Evolutionary conservation across 2,329 filamentous ascomycete species (phyloP), one percentile per base, ranked within the genome.

Genomic region (Calonectria leucothoes): DNA sequence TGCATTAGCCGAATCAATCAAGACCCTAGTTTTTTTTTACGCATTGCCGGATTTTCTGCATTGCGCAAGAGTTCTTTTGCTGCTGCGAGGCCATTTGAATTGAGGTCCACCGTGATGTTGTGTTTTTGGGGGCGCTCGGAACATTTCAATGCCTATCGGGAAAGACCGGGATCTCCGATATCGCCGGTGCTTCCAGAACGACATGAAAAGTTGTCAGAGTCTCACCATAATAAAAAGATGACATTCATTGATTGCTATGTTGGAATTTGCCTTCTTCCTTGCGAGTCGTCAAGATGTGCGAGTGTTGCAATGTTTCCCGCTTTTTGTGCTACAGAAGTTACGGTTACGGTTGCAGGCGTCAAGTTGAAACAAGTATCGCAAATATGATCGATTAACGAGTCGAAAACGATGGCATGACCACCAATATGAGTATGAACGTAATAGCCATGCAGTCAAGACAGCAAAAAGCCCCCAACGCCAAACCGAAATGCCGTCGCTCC

Each of bases 1-100:
- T 91, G 89, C 89, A 88, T 88, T 91, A 91, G 89, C 89, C 86
- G 86, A 89, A 86, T 83, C 82, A 87, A 86, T 83, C 81, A 82
- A 84, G 80, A 81, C 82, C 73, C 75, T 81, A 82, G 80, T 83
- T 78, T 70, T 68, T 83, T 78, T 70, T 68, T 23, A 20, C 55
- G 45, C 42, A 63, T 45, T 69, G 39, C 31, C 23, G 42, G 55
- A 52, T 63, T 63, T 63, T 63, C 23, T 72, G 72, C 69, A 70
- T 37, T 70, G 73, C 65, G 66, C 66, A 76, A 79, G 72, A 77
- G 55, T 66, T 61, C 72, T 45, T 76, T 65, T 55, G 65, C 42
- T 23, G 42, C 63, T 68, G 79, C 77, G 78, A 80, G 75, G 70
- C 74, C 33, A 66, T 72, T 74, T 35, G 64, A 74, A 67, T 71